Conservation (phyloP, 1,284 basidiomycete genomes). For the Coriolopsis trogii region DNA sequence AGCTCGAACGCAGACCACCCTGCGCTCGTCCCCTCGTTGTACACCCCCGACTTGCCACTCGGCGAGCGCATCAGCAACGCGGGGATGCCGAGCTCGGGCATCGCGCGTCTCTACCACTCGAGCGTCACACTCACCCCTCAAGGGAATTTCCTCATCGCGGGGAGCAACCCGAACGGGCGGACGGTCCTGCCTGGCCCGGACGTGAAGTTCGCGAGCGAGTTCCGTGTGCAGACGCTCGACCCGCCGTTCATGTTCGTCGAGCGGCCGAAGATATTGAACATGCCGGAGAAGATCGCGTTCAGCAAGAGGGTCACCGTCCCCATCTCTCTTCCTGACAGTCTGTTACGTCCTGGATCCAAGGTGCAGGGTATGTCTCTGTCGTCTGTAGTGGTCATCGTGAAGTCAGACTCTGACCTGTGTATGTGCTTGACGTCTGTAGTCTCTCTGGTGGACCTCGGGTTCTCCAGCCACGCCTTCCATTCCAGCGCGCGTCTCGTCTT, state of each 20-base stretch:
- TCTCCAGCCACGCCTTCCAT: constrained; percentile 51
- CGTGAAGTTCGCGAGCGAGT: constrained; percentile 75
- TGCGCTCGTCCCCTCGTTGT: constrained; percentile 57
- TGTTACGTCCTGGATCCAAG: constrained; percentile 28
- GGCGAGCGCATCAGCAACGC: constrained; percentile 67
- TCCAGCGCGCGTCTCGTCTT: constrained; percentile 48
- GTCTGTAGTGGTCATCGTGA: neutral
- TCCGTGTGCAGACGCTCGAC: constrained; percentile 83
- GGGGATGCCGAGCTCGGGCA: constrained; percentile 55
- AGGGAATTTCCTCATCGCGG: constrained; percentile 63
- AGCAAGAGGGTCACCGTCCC: constrained; percentile 41
- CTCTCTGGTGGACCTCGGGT: constrained; percentile 37
- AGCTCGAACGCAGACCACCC: constrained; percentile 60
- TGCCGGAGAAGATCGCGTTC: constrained; percentile 44
- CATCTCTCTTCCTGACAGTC: constrained; percentile 35
- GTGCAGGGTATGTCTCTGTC: constrained; percentile 37
- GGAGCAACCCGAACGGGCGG: constrained; percentile 87
- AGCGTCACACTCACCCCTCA: constrained; percentile 77
- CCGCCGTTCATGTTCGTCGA: constrained; percentile 50
- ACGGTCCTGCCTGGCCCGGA: constrained; percentile 50
- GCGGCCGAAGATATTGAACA: constrained; percentile 40
- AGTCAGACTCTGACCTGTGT: neutral
- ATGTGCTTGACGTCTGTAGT: neutral
- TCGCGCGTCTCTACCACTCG: constrained; percentile 84
- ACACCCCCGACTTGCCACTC: constrained; percentile 56